Percentiles rank a stretch among this genome's conserved stretches.
These are phyloP conservation scores for Coprinopsis marcescibilis DNA, from an alignment of 768 basidiomycete species.

Conservation along the genomic window DNA sequence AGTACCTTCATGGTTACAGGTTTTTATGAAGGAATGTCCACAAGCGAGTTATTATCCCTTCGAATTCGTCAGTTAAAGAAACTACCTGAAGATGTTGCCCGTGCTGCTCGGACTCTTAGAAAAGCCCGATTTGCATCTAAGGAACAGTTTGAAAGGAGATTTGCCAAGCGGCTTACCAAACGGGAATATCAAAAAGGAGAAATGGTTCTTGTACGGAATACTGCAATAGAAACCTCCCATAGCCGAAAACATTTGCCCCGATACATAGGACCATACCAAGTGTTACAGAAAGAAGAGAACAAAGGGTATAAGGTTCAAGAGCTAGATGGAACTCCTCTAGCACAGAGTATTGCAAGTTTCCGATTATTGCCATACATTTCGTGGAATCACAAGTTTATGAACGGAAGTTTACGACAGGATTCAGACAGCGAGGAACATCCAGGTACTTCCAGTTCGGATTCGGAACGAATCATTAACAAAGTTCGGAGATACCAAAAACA, in stretches of 20 bases:
- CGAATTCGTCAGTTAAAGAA: slow-evolving; percentile 14
- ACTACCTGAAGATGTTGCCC: slow-evolving; percentile 10
- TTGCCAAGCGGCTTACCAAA: not conserved
- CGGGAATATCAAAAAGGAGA: not conserved
- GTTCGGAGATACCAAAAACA: too few relatives aligned
- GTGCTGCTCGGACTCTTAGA: slow-evolving; percentile 4
- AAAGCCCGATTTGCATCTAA: slow-evolving; percentile 4
- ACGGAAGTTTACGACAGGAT: too few relatives aligned
- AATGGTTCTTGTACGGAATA: slow-evolving; percentile 7
- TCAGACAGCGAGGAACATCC: too few relatives aligned
- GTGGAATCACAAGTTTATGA: too few relatives aligned
- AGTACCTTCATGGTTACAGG: slow-evolving; percentile 11
- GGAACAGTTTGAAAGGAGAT: not conserved
- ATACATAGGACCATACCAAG: slow-evolving; percentile 28
- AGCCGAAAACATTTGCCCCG: slow-evolving; percentile 21
- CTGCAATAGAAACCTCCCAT: slow-evolving; percentile 18
- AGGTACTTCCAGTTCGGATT: too few relatives aligned
- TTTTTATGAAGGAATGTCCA: slow-evolving; percentile 1
- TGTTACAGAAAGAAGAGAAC: too few relatives aligned
- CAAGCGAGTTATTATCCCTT: slow-evolving; percentile 10
- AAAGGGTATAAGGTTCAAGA: too few relatives aligned
- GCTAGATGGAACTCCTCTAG: too few relatives aligned
- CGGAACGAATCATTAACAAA: too few relatives aligned
- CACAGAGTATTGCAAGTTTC: too few relatives aligned
- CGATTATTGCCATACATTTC: too few relatives aligned